Base-by-base conservation (phyloP, 345 rosid species). In the Camelina neglecta region DNA sequence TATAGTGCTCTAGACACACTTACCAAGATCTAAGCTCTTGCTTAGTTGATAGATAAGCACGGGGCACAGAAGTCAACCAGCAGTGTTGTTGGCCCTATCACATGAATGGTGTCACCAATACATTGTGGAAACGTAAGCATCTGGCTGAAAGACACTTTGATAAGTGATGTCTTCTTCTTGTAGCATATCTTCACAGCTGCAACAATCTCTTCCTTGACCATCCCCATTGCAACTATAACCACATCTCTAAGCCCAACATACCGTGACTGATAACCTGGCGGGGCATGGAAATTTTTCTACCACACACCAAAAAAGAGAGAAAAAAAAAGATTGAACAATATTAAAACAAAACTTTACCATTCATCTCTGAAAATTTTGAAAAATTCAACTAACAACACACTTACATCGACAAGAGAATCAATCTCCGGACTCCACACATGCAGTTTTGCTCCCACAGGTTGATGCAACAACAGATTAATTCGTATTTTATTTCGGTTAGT, bases 201-300 rank as follows among this genome's bases (percentile, higher is more conserved):
- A 21, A 21, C 26, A 9, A n/a, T n/a, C 2, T 44, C 16, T 44
- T 16, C 71, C 8, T 64, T 12, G 1, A 8, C 5, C 20, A 0
- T 0, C 7, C 29, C 8, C 12, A 0, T 1, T 12, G 0, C 50
- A 62, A 16, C 12, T 8, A 72, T 11, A 0, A 72, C n/a, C 51
- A 11, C 60, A 7, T 75, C 73, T 38, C 67, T 49, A 26, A 75
- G 73, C 7, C 79, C 67, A 67, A 75, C 73, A 67, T 75, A 75
- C 54, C 67, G 1, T n/a, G 50, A 4, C 12, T n/a, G 60, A 38
- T 6, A 1, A 75, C 54, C n/a, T 67, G 61, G 16, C 6, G 54
- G 60, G 6, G 45, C 79, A 13, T 4, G 7, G 58, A 57, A 66
- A 48, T 66, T 13, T 4, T 67, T 67, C 67, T 74, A 36, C 51